Percentiles rank a stretch among this genome's conserved stretches.
Conservation (phyloP, 208 protist genomes). For the Leishmania major region DNA sequence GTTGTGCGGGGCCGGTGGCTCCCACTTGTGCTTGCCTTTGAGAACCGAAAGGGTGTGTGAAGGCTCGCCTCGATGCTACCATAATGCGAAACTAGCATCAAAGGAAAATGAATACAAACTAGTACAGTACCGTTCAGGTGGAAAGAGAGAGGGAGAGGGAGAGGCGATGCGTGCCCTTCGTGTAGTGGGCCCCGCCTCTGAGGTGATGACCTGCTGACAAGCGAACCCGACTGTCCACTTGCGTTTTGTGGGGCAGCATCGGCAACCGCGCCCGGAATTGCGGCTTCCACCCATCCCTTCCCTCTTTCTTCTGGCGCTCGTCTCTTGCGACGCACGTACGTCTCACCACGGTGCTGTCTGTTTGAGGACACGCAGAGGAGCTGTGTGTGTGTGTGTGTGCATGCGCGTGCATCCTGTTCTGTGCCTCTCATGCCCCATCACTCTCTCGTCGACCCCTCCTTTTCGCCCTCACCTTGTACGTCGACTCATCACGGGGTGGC, state of each 20-base stretch:
- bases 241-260: background rate
- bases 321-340: background rate
- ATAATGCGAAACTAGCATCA: background rate
- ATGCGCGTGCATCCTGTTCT: too few species aligned
- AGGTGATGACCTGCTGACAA: background rate
- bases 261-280: background rate
- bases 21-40: background rate
- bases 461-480: background rate
- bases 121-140: background rate
- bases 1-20: background rate
- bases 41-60: too few species aligned
- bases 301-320: background rate
- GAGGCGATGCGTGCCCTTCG: background rate
- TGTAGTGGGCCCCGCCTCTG: background rate
- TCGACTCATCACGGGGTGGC: background rate
- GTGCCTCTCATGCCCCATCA: background rate
- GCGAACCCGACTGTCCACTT: background rate
- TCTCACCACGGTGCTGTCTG: background rate
- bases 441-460: background rate
- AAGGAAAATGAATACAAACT: background rate
- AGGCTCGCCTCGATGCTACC: background rate
- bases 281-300: too few species aligned
- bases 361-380: background rate
- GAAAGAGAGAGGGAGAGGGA: background rate
- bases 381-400: background rate